Conservation (phyloP, 352 stramenopile genomes). For the Phytophthora cactorum region DNA sequence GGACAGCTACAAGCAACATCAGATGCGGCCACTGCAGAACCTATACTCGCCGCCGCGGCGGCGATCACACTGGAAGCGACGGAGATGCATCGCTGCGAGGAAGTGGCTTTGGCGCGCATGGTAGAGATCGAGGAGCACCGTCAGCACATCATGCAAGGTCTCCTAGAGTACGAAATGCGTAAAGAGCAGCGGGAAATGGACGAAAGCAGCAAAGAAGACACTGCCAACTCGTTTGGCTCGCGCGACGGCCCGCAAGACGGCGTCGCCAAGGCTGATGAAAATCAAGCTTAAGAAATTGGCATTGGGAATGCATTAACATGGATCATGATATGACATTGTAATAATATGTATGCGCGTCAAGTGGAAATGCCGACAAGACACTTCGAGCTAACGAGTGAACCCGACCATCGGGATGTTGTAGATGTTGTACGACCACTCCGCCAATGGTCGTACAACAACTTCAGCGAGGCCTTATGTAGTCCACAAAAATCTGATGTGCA, state of each 20-base stretch:
- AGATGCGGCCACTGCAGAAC: conserved; percentile 21
- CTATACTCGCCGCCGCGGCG: conserved; percentile 38
- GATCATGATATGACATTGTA: not conserved
- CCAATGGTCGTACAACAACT: not conserved
- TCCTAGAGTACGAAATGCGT: conserved; percentile 64
- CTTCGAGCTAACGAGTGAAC: not conserved
- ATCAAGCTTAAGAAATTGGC: not conserved
- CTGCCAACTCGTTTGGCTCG: not conserved
- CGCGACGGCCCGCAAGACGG: conserved; percentile 1
- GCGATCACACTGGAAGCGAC: conserved; percentile 53
- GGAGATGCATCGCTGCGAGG: conserved; percentile 55
- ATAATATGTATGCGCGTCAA: conserved; percentile 4
- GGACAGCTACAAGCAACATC: conserved; percentile 33
- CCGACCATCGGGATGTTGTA: not conserved
- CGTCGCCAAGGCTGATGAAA: conserved; percentile 6
- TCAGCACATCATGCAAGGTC: conserved; percentile 63
- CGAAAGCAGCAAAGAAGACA: conserved; percentile 9
- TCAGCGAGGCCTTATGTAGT: too few relatives aligned
- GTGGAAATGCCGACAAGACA: not conserved
- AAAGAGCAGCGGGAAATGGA: conserved; percentile 44
- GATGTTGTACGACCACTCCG: not conserved
- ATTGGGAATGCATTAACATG: not conserved
- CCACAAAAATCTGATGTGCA: too few relatives aligned
- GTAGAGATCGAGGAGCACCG: conserved; percentile 70
- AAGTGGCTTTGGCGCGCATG: conserved; percentile 54